Evolutionary conservation across 345 rosid genomes (phyloP).

Genomic region (Microthlaspi erraticum): DNA sequence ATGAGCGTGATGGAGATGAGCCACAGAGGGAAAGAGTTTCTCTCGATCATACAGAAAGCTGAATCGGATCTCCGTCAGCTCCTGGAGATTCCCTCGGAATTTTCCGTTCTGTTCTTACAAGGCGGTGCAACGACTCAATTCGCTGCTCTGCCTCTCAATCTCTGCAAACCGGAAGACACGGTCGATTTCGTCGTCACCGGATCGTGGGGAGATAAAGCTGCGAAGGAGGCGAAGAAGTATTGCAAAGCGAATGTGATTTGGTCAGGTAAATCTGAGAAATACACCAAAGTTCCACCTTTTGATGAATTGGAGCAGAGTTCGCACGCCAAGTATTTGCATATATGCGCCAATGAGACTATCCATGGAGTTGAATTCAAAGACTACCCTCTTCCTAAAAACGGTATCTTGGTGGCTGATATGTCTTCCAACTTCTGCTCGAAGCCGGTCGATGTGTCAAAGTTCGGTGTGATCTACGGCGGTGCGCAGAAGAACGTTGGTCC

Average conservation of each 20-base stretch:
- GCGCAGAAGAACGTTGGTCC: conserved; percentile 99
- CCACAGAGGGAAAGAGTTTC: conserved; percentile 93
- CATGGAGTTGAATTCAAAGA: conserved; percentile 95
- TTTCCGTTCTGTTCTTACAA: conserved; percentile 86
- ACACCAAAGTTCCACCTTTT: conserved; percentile 68
- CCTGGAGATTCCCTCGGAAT: conserved; percentile 63
- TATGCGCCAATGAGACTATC: conserved; percentile 92
- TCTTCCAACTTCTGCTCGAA: conserved; percentile 96
- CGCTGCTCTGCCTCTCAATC: conserved; percentile 82
- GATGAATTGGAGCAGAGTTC: conserved; percentile 62
- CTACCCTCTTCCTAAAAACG: conserved; percentile 68
- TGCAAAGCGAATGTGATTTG: conserved; percentile 74
- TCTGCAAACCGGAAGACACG: conserved; percentile 62
- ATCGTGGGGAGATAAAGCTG: conserved; percentile 98
- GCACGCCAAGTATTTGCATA: conserved; percentile 81
- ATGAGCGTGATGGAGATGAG: conserved; percentile 99
- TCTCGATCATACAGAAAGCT: conserved; percentile 88
- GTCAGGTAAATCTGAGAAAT: conserved; percentile 92
- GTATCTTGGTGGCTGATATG: conserved; percentile 87
- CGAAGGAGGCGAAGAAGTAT: conserved; percentile 80
- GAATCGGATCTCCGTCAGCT: conserved; percentile 89
- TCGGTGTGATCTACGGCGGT: conserved; percentile 95
- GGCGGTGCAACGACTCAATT: conserved; percentile 99
- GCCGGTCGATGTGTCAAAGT: conserved; percentile 83
- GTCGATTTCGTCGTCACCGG: conserved; percentile 92